Evolutionary conservation across 345 rosid species (phyloP), one percentile per base, ranked within the genome.

Genomic region (Populus nigra): DNA sequence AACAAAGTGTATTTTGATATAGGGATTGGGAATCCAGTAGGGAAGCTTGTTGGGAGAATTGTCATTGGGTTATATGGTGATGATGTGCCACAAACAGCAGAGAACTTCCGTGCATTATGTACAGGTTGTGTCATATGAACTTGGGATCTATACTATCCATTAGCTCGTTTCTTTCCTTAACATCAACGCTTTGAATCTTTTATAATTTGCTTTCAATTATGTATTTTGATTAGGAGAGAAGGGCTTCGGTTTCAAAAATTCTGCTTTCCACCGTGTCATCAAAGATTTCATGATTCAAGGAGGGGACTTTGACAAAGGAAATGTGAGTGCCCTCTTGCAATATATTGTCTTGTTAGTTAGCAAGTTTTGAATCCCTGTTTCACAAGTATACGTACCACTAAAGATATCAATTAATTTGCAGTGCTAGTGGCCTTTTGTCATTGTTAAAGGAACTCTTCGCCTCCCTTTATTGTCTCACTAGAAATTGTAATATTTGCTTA

Each of bases 241-340:
- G 77, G 97, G 99, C n/a, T 96, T 94, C 68, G 98, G 99, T 5
- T 96, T 83, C 86, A 96, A 92, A 74, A 89, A 88, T 76, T 94
- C 94, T 2, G 33, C 89, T 0, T 88, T 96, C 74, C 99, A 96
- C 79, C 98, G 99, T 66, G 97, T 94, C 69, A 96, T 96, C 80
- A 90, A 85, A 73, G 98, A 96, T 88, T 96, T 93, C 86, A 92
- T 96, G 99, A 96, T 96, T 83, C 99, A 94, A 79, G 99, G 99
- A 80, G 99, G 99, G 25, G 98, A 96, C 82, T 96, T 94, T 68
- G 99, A 96, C 53, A 92, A 92, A 79, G 99, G 96, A 79, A 96
- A 96, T 90, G 99, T 94, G 85, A 69, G 98, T 68, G 70, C 35
- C 62, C 55, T 62, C 1, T 71, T 68, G 39, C 15, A 36, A 50